Evolutionary conservation across 2,329 filamentous ascomycete genomes (phyloP).

Genomic region (Penicillium palitans): DNA sequence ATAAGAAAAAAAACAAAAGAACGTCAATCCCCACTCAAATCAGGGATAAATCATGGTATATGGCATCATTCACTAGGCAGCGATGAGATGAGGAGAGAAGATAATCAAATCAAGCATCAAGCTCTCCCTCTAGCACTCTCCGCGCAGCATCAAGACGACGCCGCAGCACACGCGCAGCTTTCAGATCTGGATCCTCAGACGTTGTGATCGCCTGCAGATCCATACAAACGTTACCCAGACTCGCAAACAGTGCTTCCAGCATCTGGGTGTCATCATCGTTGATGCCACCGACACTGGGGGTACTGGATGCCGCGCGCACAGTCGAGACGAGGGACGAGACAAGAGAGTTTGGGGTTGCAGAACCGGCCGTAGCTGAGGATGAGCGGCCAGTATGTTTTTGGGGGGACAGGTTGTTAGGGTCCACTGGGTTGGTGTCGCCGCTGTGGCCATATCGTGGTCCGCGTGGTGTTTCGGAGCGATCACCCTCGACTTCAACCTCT

Average conservation of each 20-base stretch:
- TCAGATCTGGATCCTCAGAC: constrained; percentile 57
- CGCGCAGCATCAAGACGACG: constrained; percentile 73
- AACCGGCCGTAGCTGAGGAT: constrained; percentile 28
- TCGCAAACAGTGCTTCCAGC: constrained; percentile 56
- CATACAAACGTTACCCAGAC: constrained; percentile 51
- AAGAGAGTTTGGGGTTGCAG: constrained; percentile 35
- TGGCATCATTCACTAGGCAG: constrained; percentile 6
- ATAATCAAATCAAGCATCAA: constrained; percentile 41
- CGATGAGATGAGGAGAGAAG: constrained; percentile 2
- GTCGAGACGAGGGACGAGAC: constrained; percentile 42
- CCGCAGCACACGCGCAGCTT: constrained; percentile 63
- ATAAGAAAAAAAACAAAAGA: constrained; percentile 6
- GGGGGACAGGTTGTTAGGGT: constrained; percentile 21
- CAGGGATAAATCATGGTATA: constrained; percentile 6
- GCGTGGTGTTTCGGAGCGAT: constrained; percentile 27
- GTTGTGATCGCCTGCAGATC: constrained; percentile 49
- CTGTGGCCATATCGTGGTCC: constrained; percentile 11
- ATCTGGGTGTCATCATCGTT: constrained; percentile 58
- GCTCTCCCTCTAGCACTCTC: constrained; percentile 69
- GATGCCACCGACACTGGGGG: constrained; percentile 33
- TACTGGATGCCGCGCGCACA: constrained; percentile 37
- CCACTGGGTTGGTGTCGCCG: constrained; percentile 5
- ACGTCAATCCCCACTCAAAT: constrained; percentile 1
- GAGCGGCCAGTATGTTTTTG: constrained; percentile 31
- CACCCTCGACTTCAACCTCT: constrained; percentile 21